Evolutionary conservation across 495 filamentous ascomycete species (phyloP).

Genomic region (Usnea hakonensis): DNA sequence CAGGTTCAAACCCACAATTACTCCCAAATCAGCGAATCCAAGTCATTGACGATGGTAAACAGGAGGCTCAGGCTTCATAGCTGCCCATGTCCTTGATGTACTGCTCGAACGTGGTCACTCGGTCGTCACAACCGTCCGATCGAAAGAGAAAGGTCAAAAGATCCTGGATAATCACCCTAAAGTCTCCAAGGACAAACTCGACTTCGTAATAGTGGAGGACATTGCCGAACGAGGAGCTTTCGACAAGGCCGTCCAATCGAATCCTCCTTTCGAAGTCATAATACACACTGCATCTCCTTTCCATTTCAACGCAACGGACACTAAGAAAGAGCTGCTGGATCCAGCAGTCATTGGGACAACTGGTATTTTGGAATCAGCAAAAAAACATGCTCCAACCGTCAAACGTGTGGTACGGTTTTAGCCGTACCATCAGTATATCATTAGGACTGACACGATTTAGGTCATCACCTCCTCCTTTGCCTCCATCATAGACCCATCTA

Average conservation of each 20-base stretch:
- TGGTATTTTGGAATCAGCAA: constrained; percentile 66
- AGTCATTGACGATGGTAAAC: not conserved
- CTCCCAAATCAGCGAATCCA: not conserved
- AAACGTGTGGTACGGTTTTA: constrained; percentile 52
- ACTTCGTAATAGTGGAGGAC: constrained; percentile 73
- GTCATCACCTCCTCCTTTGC: constrained; percentile 83
- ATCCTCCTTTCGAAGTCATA: constrained; percentile 74
- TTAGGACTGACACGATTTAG: not conserved
- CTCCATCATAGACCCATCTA: constrained; percentile 52
- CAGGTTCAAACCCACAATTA: not conserved
- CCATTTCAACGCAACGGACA: constrained; percentile 62
- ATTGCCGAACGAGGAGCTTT: constrained; percentile 53
- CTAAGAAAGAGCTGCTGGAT: constrained; percentile 65
- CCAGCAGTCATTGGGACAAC: constrained; percentile 56
- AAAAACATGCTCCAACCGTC: constrained; percentile 64
- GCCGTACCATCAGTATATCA: too few species aligned
- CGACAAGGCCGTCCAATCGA: constrained; percentile 42
- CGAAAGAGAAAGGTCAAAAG: constrained; percentile 65
- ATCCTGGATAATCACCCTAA: constrained; percentile 62
- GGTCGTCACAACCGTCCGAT: constrained; percentile 79
- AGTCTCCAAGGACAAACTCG: constrained; percentile 53
- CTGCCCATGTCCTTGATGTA: constrained; percentile 71
- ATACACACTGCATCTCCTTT: constrained; percentile 87
- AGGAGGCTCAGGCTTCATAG: constrained; percentile 65
- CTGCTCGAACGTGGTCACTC: constrained; percentile 61